Percentiles rank a stretch among this genome's conserved stretches.
These are phyloP conservation scores for Straminergon stramineum DNA, from an alignment of 225 moss, liverwort and hornwort genomes.

Conservation along the genomic window DNA sequence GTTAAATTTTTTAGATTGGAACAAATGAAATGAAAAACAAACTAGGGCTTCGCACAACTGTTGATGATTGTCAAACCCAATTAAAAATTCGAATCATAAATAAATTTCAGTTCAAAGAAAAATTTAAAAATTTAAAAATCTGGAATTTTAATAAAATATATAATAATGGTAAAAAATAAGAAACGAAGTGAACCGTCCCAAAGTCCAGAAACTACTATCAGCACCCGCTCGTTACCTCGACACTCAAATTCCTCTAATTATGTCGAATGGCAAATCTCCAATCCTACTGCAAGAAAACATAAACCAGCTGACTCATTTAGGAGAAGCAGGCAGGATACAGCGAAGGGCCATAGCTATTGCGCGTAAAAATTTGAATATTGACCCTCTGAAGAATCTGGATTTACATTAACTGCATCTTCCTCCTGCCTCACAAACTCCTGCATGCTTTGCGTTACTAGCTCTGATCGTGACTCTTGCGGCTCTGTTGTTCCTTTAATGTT, in stretches of 20 bases:
- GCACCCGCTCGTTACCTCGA: background rate
- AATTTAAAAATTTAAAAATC: too few relatives aligned
- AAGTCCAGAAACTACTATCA: background rate
- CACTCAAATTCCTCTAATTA: background rate
- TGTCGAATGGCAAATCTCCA: background rate
- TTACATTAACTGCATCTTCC: conserved; percentile 55
- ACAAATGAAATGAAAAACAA: background rate
- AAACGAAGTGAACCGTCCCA: background rate
- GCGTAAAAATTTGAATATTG: conserved; percentile 58
- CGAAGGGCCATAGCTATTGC: conserved; percentile 74
- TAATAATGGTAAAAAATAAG: background rate
- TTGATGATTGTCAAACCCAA: background rate
- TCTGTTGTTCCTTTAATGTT: conserved; percentile 8
- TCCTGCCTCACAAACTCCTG: conserved; percentile 65
- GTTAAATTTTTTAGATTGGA: background rate
- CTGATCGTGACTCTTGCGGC: conserved; percentile 41
- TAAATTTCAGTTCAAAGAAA: background rate
- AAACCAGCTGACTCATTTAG: background rate
- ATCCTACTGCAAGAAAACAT: background rate
- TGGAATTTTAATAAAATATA: background rate
- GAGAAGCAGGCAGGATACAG: conserved; percentile 48
- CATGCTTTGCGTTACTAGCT: conserved; percentile 47
- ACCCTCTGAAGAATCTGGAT: conserved; percentile 48
- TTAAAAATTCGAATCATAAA: background rate
- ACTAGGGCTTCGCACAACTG: background rate